Base-by-base conservation (phyloP, 2,329 filamentous ascomycete species). In the Fusarium chuoi region DNA sequence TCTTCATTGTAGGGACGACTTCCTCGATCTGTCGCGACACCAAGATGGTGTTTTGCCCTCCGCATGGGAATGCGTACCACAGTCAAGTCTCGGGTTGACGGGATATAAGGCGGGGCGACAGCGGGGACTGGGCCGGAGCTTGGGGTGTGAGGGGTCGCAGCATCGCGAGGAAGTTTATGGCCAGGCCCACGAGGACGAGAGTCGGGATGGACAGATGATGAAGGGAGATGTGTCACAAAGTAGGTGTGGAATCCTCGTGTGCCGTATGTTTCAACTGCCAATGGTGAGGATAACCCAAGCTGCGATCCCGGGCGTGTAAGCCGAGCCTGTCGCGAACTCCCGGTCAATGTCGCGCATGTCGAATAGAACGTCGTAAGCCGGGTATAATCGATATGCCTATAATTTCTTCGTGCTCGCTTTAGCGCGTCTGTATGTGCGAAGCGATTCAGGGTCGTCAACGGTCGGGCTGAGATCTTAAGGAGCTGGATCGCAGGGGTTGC, bases 31-130 rank as follows among this genome's bases (percentile, higher is more conserved):
- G 93, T 89, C 18, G 90, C 90, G 30, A 91, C 93, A 33, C 96
- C 96, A 79, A 97, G 98, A 84, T 99, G 96, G 80, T 99, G 96
- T 81, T 98, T 98, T 36, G 96, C 96, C 77, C 93, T 95, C 77
- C 92, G 93, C 71, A 99, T 86, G 10, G 96, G 96, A 79, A 99
- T 99, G 41, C 96, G 93, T 54, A 98, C 96, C 11, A 98, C 94
- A 0, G 96, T 98, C 75, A 96, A 90, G 77, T 98, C 95, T 76
- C 94, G 89, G 61, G 84, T 87, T 46, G 77, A 68, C 20, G 87
- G 82, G 71, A 90, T 89, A 56, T 91, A 85, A 56, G 89, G 86
- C 17, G 90, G 87, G 56, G 90, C 87, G n/a, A 89, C 85, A 4
- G 88, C 85, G 18, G 91, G 89, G 45, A 88, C 85, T 35, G 87